These are phyloP conservation scores for Grosmannia clavigera DNA, from an alignment of 2,329 filamentous ascomycete genomes.

Conservation along the genomic window DNA sequence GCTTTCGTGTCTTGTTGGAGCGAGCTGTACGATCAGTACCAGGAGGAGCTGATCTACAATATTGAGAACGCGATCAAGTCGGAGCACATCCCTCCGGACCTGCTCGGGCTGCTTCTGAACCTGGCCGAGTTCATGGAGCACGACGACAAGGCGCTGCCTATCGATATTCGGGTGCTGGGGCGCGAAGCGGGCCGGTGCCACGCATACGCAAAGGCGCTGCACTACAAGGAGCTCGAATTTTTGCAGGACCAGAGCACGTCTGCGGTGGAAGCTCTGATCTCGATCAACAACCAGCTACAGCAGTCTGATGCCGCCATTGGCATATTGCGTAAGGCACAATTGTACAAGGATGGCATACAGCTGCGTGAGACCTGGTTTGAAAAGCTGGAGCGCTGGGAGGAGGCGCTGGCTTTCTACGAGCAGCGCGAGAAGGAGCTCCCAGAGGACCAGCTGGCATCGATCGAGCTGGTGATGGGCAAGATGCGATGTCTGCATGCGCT, in stretches of 20 bases:
- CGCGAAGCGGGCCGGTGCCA: slow-evolving; percentile 94
- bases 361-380: slow-evolving; percentile 98
- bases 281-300: slow-evolving; percentile 98
- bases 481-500: slow-evolving; percentile 97
- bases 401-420: slow-evolving; percentile 84
- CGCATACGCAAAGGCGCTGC: slow-evolving; percentile 92
- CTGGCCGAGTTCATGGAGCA: slow-evolving; percentile 99
- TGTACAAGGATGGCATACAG: slow-evolving; percentile 86
- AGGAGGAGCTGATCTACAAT: slow-evolving; percentile 89
- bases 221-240: slow-evolving; percentile 98
- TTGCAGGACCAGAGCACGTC: slow-evolving; percentile 93
- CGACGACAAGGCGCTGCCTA: slow-evolving; percentile 94
- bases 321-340: slow-evolving; percentile 89
- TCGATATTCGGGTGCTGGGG: slow-evolving; percentile 89
- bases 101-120: slow-evolving; percentile 87
- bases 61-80: slow-evolving; percentile 94
- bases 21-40: slow-evolving; percentile 91
- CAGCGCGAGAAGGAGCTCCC: slow-evolving; percentile 64
- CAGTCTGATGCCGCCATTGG: slow-evolving; percentile 98
- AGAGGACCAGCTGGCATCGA: slow-evolving; percentile 46
- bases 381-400: slow-evolving; percentile 96
- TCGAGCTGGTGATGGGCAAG: slow-evolving; percentile 98
- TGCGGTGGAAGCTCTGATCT: slow-evolving; percentile 92
- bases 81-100: slow-evolving; percentile 88
- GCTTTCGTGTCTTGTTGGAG: slow-evolving; percentile 99